Evolutionary conservation across 2,329 filamentous ascomycete species (phyloP).

Genomic region (Botrytis deweyae): DNA sequence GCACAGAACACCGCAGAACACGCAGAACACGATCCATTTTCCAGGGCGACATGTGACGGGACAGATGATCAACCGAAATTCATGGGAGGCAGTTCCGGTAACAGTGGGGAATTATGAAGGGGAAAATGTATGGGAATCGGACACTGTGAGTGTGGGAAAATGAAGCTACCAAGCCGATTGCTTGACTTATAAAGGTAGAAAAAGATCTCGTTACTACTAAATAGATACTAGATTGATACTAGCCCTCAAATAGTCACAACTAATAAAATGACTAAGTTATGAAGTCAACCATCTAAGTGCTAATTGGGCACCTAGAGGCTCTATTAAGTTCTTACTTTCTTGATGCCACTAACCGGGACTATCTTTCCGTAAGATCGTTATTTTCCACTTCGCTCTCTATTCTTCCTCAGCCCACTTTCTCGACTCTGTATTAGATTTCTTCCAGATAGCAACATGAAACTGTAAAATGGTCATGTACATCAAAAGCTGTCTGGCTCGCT

Average conservation of each 20-base stretch:
- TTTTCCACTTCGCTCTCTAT: background rate
- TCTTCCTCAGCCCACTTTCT: background rate
- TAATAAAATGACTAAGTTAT: background rate
- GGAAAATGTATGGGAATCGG: background rate
- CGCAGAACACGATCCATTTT: conserved; percentile 5
- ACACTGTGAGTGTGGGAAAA: background rate
- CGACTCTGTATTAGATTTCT: background rate
- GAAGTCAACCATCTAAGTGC: background rate
- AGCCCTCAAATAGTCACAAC: background rate
- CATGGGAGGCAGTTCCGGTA: background rate
- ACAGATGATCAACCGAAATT: conserved; percentile 1
- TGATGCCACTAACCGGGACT: background rate
- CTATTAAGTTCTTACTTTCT: background rate
- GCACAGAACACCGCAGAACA: background rate
- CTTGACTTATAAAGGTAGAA: background rate
- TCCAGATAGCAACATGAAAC: background rate
- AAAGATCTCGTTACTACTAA: background rate
- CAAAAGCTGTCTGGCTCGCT: background rate
- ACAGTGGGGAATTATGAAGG: background rate
- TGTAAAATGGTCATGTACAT: background rate
- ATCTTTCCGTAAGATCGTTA: background rate
- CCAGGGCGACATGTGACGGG: conserved; percentile 14
- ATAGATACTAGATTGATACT: background rate
- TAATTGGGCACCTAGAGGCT: background rate
- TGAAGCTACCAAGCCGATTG: no score